These are phyloP conservation scores for Phialophora expanda DNA, from an alignment of 2,329 filamentous ascomycete species.

Conservation along the genomic window DNA sequence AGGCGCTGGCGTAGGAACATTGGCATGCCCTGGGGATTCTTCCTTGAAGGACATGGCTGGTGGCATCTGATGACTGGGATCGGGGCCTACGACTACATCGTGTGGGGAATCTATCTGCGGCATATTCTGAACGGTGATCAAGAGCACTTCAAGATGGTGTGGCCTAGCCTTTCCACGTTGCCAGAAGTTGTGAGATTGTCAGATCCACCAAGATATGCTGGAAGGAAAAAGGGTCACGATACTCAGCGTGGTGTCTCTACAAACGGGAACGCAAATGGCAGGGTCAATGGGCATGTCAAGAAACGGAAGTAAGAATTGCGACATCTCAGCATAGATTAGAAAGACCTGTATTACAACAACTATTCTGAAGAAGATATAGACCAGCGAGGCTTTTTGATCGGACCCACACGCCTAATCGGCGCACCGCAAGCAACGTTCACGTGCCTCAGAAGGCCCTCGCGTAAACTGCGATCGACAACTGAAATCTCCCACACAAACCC, in stretches of 20 bases:
- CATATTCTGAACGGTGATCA: conserved; percentile 75
- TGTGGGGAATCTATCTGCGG: conserved; percentile 82
- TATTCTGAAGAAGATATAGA: neutral
- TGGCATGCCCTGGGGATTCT: conserved; percentile 77
- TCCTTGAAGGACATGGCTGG: conserved; percentile 76
- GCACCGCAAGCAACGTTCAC: neutral
- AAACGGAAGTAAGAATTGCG: conserved; percentile 7
- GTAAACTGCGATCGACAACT: conserved; percentile 26
- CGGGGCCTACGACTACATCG: conserved; percentile 82
- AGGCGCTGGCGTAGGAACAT: conserved; percentile 69
- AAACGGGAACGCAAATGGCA: conserved; percentile 18
- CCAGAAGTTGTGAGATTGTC: conserved; percentile 54
- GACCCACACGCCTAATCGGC: neutral
- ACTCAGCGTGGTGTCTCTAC: neutral
- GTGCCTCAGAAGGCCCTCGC: conserved; percentile 46
- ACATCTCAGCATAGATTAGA: neutral
- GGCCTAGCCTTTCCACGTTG: conserved; percentile 67
- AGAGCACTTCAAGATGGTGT: conserved; percentile 72
- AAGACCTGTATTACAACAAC: neutral
- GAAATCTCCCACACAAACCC: conserved; percentile 22
- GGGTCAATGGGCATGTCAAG: conserved; percentile 12
- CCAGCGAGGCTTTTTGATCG: neutral
- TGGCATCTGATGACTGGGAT: conserved; percentile 82
- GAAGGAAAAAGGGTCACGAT: neutral
- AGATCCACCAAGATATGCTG: conserved; percentile 20